These are phyloP conservation scores for Corylus americana DNA, from an alignment of 306 rosid species.

Conservation along the genomic window DNA sequence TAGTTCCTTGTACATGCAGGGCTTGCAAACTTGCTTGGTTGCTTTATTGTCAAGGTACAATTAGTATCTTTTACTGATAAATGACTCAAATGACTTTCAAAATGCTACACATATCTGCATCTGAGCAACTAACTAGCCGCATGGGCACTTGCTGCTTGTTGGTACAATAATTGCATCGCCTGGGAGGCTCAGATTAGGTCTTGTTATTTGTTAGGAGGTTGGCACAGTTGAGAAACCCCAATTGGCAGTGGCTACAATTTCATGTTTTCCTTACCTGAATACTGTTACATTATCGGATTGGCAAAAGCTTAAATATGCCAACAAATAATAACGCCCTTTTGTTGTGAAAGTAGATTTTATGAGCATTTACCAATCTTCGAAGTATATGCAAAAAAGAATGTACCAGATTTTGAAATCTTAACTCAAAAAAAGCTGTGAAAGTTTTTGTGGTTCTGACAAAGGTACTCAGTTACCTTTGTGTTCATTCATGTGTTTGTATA, in stretches of 20 bases:
- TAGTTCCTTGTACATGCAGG: conserved; percentile 58
- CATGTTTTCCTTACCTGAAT: conserved; percentile 5
- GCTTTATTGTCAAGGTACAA: conserved; percentile 74
- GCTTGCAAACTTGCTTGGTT: conserved; percentile 92
- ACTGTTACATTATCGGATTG: neutral
- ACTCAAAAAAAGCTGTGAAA: neutral
- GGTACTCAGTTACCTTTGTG: neutral
- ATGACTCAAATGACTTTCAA: conserved; percentile 2
- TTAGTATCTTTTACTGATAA: conserved; percentile 19
- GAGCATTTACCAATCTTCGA: neutral
- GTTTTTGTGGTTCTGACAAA: neutral
- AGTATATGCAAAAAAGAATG: neutral
- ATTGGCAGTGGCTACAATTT: neutral
- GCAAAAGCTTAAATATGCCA: neutral
- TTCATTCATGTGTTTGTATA: conserved; percentile 10
- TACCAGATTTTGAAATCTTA: neutral
- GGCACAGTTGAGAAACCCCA: neutral
- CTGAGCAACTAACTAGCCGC: conserved; percentile 12
- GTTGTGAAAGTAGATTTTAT: conserved; percentile 7
- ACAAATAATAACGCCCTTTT: neutral
- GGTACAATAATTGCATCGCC: conserved; percentile 7
- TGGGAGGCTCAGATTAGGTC: conserved; percentile 19
- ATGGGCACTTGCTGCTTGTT: conserved; percentile 1
- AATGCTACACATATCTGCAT: conserved; percentile 12
- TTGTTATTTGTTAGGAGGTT: neutral